A percentile compares a stretch with the other conserved stretches of the same genome.
Conservation (phyloP, 345 rosid genomes). For the Dimocarpus longan region DNA sequence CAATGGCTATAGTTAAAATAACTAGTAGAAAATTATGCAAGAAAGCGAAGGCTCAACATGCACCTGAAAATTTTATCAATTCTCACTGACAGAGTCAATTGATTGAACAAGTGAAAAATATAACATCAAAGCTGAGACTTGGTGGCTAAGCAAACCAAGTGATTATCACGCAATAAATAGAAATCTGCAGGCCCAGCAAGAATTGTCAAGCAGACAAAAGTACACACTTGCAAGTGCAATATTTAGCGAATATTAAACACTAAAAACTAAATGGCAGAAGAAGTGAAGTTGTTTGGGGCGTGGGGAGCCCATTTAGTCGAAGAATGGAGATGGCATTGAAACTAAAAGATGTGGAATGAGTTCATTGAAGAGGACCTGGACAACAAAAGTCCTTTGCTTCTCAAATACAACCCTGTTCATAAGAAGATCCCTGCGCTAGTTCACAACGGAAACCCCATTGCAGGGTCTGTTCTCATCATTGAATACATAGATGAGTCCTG, state of each 20-base stretch:
- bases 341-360: slow-evolving; percentile 53
- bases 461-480: slow-evolving; percentile 50
- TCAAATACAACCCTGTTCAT: slow-evolving; percentile 47
- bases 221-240: slow-evolving; percentile 19
- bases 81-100: too few relatives aligned
- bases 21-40: too few relatives aligned
- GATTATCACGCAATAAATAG: background rate
- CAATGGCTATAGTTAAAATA: too few relatives aligned
- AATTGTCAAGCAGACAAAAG: background rate
- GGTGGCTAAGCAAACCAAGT: slow-evolving; percentile 1
- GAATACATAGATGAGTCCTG: slow-evolving; percentile 63
- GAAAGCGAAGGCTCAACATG: too few relatives aligned
- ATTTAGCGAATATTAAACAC: background rate
- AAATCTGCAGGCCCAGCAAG: background rate
- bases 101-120: too few relatives aligned
- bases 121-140: background rate
- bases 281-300: slow-evolving; percentile 26
- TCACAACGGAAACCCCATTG: slow-evolving; percentile 43
- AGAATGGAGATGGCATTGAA: slow-evolving; percentile 52
- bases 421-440: slow-evolving; percentile 58
- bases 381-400: slow-evolving; percentile 50
- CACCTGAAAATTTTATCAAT: too few relatives aligned
- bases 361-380: slow-evolving; percentile 47
- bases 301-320: slow-evolving; percentile 53
- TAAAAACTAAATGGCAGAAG: background rate